Conservation (phyloP, 2,329 filamentous ascomycete species). For the Fusarium sp. region DNA sequence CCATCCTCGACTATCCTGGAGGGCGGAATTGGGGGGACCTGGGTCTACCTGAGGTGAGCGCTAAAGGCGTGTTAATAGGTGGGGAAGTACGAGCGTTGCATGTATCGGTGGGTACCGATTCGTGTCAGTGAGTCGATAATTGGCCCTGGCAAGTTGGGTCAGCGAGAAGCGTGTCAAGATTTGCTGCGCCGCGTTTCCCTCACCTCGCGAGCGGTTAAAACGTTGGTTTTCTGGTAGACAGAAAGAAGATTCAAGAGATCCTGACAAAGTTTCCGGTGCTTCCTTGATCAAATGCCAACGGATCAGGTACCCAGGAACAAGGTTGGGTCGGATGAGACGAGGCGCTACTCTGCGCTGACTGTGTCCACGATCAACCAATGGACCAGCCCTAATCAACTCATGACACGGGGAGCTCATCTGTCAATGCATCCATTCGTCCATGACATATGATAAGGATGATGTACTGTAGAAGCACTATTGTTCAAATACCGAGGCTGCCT, state of each 20-base stretch:
- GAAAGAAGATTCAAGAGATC: neutral
- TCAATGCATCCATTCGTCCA: constrained; percentile 14
- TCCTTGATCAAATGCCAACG: constrained; percentile 14
- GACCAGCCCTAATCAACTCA: constrained; percentile 10
- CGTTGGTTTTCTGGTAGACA: neutral
- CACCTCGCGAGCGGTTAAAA: neutral
- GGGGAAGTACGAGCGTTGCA: constrained; percentile 23
- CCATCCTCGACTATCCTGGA: neutral
- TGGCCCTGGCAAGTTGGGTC: constrained; percentile 2
- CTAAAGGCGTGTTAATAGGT: constrained; percentile 39
- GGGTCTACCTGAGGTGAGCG: constrained; percentile 40
- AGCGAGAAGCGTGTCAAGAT: neutral
- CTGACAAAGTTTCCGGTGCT: neutral
- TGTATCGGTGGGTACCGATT: constrained; percentile 33
- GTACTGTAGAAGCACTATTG: neutral
- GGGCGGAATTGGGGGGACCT: constrained; percentile 32
- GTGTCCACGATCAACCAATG: constrained; percentile 21
- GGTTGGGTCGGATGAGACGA: constrained; percentile 40
- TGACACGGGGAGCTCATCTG: constrained; percentile 11
- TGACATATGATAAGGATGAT: neutral
- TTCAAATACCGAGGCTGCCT: neutral
- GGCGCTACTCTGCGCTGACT: constrained; percentile 41
- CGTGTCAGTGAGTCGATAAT: constrained; percentile 12
- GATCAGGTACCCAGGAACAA: constrained; percentile 39
- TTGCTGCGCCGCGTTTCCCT: constrained; percentile 1